Base-by-base conservation (phyloP, 345 rosid species). In the Moringa oleifera region DNA sequence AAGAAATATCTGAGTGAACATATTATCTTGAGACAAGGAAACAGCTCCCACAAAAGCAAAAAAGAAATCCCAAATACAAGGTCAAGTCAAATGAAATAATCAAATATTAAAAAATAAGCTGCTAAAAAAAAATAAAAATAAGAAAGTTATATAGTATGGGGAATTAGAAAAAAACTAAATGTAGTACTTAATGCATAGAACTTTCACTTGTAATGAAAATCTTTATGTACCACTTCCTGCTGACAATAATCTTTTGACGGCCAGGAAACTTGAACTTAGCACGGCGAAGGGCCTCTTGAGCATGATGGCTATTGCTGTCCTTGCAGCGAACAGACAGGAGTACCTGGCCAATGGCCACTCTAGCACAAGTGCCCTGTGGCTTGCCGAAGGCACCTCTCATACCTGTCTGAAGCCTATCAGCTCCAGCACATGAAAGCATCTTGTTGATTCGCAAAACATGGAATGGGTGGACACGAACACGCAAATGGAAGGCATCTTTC, bases 371-470 rank as follows among this genome's bases (percentile, higher is more conserved):
- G 6, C 94, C 94, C 67, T 77, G 80, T 9, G 94, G 90, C 37
- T 87, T 87, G 8, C 94, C 94, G 19, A 84, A 87, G 63, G 94
- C 94, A 65, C 94, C 94, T 60, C 88, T 74, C 90, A 84, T 87
- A 28, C 90, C 94, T 23, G 90, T 87, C 70, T 87, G 94, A 23
- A 87, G 90, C 81, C 94, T 84, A 81, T 87, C 88, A 74, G 94
- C 94, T 28, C 94, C 94, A 55, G 94, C 94, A 73, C 94, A 84
- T 0, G 94, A 87, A 72, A 87, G 90, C 94, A 87, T 87, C 78
- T 87, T 84, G 81, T 84, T 87, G 72, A 87, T 87, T 25, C 94
- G 81, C 61, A 87, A 31, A 57, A 87, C 94, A 79, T 87, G 94
- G 80, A 84, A 87, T 6, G 90, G 90, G 64, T 87, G 94, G 54